Percentiles rank a stretch among this genome's conserved stretches.
Conservation (phyloP, 129 eudicot species). For the Flaveria brownii region DNA sequence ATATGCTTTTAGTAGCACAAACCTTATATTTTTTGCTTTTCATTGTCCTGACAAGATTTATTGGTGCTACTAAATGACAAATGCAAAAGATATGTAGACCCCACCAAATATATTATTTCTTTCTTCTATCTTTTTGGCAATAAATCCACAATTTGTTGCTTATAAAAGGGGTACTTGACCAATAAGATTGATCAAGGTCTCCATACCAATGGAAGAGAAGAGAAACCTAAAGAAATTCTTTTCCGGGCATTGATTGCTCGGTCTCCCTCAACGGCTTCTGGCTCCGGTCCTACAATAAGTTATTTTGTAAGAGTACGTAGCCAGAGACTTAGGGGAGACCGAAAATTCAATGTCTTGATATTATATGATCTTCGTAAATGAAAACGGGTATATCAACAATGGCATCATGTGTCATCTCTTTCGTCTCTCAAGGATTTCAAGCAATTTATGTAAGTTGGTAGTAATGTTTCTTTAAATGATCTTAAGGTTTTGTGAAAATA, state of each 20-base stretch:
- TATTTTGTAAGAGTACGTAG: constrained; percentile 13
- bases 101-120: constrained; percentile 31
- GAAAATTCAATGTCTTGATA: constrained; percentile 1
- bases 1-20: constrained; percentile 38
- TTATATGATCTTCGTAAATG: neutral
- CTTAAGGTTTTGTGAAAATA: neutral
- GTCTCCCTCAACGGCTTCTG: constrained; percentile 63
- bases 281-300: constrained; percentile 10
- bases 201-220: constrained; percentile 26
- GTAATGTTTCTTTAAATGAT: neutral
- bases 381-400: neutral
- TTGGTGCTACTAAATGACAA: constrained; percentile 33
- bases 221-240: neutral
- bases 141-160: constrained; percentile 24
- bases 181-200: constrained; percentile 30
- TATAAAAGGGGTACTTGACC: constrained; percentile 39
- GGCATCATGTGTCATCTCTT: neutral
- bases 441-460: neutral
- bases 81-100: constrained; percentile 38
- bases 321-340: constrained; percentile 12
- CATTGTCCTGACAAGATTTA: neutral
- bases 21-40: constrained; percentile 29
- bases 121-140: neutral
- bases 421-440: neutral
- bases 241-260: constrained; percentile 41